phyloP scores from a whole-genome alignment of 2,329 filamentous ascomycete genomes.

The Verticillium nubilum region DNA sequence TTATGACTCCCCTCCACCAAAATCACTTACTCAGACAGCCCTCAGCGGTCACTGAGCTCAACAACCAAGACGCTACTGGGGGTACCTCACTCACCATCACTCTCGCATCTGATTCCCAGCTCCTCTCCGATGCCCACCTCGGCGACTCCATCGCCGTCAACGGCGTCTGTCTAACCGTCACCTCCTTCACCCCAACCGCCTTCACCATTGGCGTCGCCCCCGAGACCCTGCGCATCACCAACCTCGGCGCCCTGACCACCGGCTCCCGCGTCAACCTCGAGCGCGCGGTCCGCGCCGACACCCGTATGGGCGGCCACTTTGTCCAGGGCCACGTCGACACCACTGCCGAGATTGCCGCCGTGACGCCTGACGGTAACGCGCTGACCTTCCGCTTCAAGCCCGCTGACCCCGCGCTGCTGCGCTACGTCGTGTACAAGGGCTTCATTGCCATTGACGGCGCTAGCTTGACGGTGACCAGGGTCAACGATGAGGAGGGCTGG shows the following conservation, averaged over 20 bases:
- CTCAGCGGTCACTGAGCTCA: slow-evolving; percentile 78
- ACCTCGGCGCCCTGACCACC: slow-evolving; percentile 69
- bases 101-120: slow-evolving; percentile 58
- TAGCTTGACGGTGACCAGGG: slow-evolving; percentile 84
- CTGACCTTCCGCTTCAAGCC: slow-evolving; percentile 81
- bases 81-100: slow-evolving; percentile 88
- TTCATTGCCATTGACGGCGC: slow-evolving; percentile 93
- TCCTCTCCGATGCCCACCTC: slow-evolving; percentile 76
- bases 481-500: slow-evolving; percentile 72
- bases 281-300: slow-evolving; percentile 82
- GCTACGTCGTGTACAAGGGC: slow-evolving; percentile 93
- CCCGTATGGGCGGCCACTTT: slow-evolving; percentile 96
- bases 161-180: slow-evolving; percentile 92
- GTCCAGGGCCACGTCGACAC: slow-evolving; percentile 98
- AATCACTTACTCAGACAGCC: slow-evolving; percentile 13
- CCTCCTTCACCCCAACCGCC: slow-evolving; percentile 37
- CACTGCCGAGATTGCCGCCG: slow-evolving; percentile 66
- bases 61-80: slow-evolving; percentile 74
- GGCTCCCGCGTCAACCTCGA: slow-evolving; percentile 82
- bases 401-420: slow-evolving; percentile 60
- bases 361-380: slow-evolving; percentile 82
- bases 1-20: slow-evolving; percentile 9
- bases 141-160: slow-evolving; percentile 96
- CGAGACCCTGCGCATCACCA: slow-evolving; percentile 92
- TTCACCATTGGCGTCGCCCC: slow-evolving; percentile 95